A percentile compares a stretch with the other conserved stretches of the same genome.
phyloP scores from a whole-genome alignment of 345 rosid species.

The Eucalyptus albens region DNA sequence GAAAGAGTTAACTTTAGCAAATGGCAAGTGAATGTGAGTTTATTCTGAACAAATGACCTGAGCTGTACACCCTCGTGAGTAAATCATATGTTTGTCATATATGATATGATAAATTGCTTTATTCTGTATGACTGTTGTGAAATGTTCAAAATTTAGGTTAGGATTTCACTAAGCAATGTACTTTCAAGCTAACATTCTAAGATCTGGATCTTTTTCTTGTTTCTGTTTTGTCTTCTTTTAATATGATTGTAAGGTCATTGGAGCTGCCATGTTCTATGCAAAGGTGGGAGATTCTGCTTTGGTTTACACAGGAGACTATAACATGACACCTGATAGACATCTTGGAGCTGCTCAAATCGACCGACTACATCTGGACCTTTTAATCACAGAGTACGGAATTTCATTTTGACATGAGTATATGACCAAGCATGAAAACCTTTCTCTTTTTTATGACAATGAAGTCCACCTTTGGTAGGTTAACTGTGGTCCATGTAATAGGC shows the following conservation, averaged over 20 bases:
- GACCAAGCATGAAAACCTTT: background rate
- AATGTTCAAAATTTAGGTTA: background rate
- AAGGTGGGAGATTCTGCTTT: slow-evolving; percentile 83
- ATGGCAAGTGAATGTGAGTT: background rate
- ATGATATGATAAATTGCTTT: background rate
- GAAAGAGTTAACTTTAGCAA: background rate
- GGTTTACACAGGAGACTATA: slow-evolving; percentile 95
- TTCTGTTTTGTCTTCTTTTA: background rate
- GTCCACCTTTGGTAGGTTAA: background rate
- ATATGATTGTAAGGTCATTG: slow-evolving; percentile 52
- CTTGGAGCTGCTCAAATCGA: slow-evolving; percentile 98
- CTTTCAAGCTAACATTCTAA: background rate
- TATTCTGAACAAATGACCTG: background rate
- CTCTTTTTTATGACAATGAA: background rate
- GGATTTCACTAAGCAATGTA: background rate
- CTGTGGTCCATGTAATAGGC: background rate
- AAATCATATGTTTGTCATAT: background rate
- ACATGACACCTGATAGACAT: slow-evolving; percentile 98
- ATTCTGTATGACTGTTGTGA: background rate
- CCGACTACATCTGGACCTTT: slow-evolving; percentile 68
- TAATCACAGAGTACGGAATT: slow-evolving; percentile 73
- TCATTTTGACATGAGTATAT: background rate
- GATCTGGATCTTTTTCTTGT: background rate
- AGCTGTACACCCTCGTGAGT: background rate
- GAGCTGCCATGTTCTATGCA: slow-evolving; percentile 98